Conservation (phyloP, 257 asterid genomes). For the Przewalskia tangutica region DNA sequence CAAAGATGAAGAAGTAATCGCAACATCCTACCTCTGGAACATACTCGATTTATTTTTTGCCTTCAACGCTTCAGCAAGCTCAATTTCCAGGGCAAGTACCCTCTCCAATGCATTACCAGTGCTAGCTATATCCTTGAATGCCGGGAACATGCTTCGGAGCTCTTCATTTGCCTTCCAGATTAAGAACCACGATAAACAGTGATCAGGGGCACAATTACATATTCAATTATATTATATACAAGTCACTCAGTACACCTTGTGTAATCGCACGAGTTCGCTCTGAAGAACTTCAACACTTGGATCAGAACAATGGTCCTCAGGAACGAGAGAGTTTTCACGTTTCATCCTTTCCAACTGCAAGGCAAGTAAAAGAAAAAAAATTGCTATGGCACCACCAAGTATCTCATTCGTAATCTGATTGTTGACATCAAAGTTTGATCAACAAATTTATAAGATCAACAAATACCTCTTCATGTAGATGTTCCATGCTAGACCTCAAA, state of each 20-base stretch:
- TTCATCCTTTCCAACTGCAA: slow-evolving; percentile 93
- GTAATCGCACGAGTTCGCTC: slow-evolving; percentile 49
- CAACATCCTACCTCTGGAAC: slow-evolving; percentile 56
- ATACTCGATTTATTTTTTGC: slow-evolving; percentile 44
- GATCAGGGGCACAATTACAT: slow-evolving; percentile 10
- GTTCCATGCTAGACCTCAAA: slow-evolving; percentile 74
- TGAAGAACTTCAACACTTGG: slow-evolving; percentile 31
- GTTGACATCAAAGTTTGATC: not conserved
- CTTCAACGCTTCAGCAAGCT: slow-evolving; percentile 85
- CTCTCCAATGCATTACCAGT: slow-evolving; percentile 76
- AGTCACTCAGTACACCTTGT: slow-evolving; percentile 38
- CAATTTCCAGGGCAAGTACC: slow-evolving; percentile 86
- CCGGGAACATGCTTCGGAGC: slow-evolving; percentile 73
- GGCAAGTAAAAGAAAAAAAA: slow-evolving; percentile 5
- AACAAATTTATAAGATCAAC: not conserved
- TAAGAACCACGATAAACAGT: not conserved
- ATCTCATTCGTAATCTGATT: not conserved
- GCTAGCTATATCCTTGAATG: slow-evolving; percentile 44
- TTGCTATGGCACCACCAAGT: not conserved
- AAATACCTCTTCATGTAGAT: slow-evolving; percentile 76
- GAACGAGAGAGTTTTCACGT: slow-evolving; percentile 43
- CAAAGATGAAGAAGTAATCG: not conserved
- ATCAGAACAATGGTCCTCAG: slow-evolving; percentile 26
- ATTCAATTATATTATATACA: not conserved
- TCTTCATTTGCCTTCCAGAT: slow-evolving; percentile 65